phyloP scores from a whole-genome alignment of 1,284 basidiomycete genomes.

The Xerocomus minutiporus region DNA sequence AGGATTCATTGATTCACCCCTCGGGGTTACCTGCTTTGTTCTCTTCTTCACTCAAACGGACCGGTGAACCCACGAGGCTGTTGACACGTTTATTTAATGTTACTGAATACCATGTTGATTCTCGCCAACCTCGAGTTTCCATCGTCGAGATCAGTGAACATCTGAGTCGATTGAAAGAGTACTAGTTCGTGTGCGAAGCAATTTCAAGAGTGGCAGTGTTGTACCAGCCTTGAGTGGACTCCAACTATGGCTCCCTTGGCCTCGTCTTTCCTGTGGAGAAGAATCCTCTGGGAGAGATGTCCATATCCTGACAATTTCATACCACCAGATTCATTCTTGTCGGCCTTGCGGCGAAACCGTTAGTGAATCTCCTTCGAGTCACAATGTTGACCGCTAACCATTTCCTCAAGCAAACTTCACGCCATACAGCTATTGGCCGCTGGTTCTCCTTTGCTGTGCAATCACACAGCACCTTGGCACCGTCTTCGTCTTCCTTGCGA shows the following conservation, averaged over 20 bases:
- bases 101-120: slow-evolving; percentile 19
- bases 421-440: slow-evolving; percentile 68
- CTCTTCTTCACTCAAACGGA: slow-evolving; percentile 11
- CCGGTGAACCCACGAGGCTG: slow-evolving; percentile 29
- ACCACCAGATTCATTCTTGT: slow-evolving; percentile 73
- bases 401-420: slow-evolving; percentile 62
- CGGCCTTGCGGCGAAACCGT: slow-evolving; percentile 77
- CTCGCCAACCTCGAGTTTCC: slow-evolving; percentile 9
- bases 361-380: slow-evolving; percentile 31
- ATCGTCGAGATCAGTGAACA: neutral
- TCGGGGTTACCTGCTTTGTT: slow-evolving; percentile 27
- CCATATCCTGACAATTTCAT: slow-evolving; percentile 84
- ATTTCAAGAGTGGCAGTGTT: neutral
- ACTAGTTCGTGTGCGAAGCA: too few species aligned
- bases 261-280: slow-evolving; percentile 55
- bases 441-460: slow-evolving; percentile 70
- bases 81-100: slow-evolving; percentile 35
- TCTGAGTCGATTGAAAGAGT: neutral
- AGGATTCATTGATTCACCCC: slow-evolving; percentile 32
- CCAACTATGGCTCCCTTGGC: too few species aligned
- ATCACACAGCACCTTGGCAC: slow-evolving; percentile 83
- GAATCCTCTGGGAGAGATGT: slow-evolving; percentile 80
- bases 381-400: slow-evolving; percentile 13
- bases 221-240: too few species aligned
- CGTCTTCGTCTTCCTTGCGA: slow-evolving; percentile 77